Evolutionary conservation across 2,329 filamentous ascomycete genomes (phyloP).

Genomic region (Botrytis medusae): DNA sequence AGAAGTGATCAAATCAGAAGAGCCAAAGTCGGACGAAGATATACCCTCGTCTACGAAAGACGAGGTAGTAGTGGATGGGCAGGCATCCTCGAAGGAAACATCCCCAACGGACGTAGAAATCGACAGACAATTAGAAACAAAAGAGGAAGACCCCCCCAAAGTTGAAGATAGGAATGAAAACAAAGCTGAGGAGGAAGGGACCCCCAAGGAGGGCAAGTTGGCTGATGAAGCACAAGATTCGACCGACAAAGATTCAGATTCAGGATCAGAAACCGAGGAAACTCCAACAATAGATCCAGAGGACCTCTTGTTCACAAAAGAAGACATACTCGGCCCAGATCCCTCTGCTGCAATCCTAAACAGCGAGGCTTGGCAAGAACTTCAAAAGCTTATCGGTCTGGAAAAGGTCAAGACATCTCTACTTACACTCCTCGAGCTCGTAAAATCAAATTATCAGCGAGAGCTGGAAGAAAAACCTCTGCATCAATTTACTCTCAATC

Average conservation of each 20-base stretch:
- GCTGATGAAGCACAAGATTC: background rate
- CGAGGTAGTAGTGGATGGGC: background rate
- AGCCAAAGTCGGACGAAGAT: background rate
- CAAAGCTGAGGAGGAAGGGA: background rate
- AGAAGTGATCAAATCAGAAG: background rate
- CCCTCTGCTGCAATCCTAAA: constrained; percentile 51
- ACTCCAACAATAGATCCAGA: background rate
- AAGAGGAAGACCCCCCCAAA: background rate
- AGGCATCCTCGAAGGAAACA: background rate
- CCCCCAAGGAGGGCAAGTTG: background rate
- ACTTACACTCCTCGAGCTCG: constrained; percentile 54
- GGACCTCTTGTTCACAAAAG: constrained; percentile 51
- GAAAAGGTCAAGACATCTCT: constrained; percentile 53
- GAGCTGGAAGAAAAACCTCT: constrained; percentile 62
- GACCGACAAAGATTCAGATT: background rate
- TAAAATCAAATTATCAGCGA: constrained; percentile 55
- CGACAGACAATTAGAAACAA: background rate
- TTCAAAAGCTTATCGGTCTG: constrained; percentile 60
- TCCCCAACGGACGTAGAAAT: background rate
- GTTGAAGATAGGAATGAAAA: background rate
- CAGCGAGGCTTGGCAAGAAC: constrained; percentile 55
- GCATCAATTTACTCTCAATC: constrained; percentile 63
- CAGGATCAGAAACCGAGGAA: background rate
- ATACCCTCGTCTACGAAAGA: background rate
- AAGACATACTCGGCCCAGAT: constrained; percentile 70